Conservation (phyloP, 179 eudicot genomes). For the Silene noctiflora region DNA sequence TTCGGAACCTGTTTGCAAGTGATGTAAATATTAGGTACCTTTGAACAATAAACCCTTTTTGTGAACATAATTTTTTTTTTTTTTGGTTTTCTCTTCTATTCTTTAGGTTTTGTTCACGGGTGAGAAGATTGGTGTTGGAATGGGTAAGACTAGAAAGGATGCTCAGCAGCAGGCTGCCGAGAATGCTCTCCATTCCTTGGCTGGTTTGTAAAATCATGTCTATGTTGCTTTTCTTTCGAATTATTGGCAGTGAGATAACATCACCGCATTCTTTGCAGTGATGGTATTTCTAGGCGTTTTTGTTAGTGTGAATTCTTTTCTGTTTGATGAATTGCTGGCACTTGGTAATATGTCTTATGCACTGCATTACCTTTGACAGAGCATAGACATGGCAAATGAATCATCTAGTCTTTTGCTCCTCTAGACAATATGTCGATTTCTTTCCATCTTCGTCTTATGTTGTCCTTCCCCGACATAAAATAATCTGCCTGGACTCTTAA, state of each 20-base stretch:
- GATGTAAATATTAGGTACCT: not conserved
- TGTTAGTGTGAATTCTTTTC: not conserved
- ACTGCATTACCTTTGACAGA: not conserved
- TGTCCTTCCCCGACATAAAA: not conserved
- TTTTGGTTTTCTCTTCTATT: slow-evolving; percentile 15
- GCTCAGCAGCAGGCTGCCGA: slow-evolving; percentile 98
- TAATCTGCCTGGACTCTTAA: not conserved
- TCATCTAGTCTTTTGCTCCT: not conserved
- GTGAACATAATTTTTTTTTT: not conserved
- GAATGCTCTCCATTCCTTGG: slow-evolving; percentile 80
- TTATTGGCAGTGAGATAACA: not conserved
- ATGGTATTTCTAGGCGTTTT: not conserved
- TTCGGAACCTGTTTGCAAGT: not conserved
- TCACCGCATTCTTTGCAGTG: not conserved
- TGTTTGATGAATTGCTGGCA: not conserved
- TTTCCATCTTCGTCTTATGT: not conserved
- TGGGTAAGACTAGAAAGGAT: slow-evolving; percentile 93
- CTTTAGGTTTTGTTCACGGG: slow-evolving; percentile 83
- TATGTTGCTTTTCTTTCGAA: not conserved
- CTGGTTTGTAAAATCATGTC: slow-evolving; percentile 44
- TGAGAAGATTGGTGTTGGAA: slow-evolving; percentile 87
- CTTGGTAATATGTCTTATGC: not conserved
- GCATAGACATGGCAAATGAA: not conserved
- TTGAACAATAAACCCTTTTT: not conserved
- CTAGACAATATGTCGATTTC: not conserved